phyloP scores from a whole-genome alignment of 805 yeast genomes.

The Candida caryicola region DNA sequence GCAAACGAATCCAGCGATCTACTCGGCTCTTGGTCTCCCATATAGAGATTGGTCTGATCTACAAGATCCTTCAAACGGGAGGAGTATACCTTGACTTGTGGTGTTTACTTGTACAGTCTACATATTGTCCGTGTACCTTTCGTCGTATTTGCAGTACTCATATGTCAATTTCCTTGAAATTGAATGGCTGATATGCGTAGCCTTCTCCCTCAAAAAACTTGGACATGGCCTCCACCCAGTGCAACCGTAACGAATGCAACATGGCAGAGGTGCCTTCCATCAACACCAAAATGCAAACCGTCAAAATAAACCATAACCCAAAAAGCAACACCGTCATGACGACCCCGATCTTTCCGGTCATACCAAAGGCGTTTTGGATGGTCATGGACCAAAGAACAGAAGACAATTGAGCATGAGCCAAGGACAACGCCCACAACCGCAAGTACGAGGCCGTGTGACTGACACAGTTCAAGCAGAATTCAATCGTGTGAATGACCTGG shows the following conservation, averaged over 20 bases:
- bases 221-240: conserved; percentile 99
- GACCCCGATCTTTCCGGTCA: conserved; percentile 65
- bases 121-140: no score
- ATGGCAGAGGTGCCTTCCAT: conserved; percentile 99
- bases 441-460: conserved; percentile 98
- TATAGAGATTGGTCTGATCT: no score
- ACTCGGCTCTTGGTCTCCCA: no score
- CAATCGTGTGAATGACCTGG: conserved; percentile 96
- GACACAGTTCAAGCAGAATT: conserved; percentile 93
- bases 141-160: not conserved
- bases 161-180: conserved; percentile 39
- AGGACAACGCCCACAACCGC: conserved; percentile 94
- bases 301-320: conserved; percentile 91
- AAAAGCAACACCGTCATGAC: conserved; percentile 74
- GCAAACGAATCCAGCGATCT: no score
- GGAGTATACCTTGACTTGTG: no score
- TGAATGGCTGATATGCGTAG: conserved; percentile 82
- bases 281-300: conserved; percentile 84
- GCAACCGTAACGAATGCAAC: conserved; percentile 97
- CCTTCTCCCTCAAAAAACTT: conserved; percentile 98
- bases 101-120: no score
- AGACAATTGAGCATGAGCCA: conserved; percentile 95
- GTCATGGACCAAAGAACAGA: conserved; percentile 98
- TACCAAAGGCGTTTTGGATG: conserved; percentile 69
- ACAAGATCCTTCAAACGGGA: no score